Percentiles rank a stretch among this genome's conserved stretches.
phyloP scores from a whole-genome alignment of 2,329 filamentous ascomycete species.

The Chaetothyriales sp. region DNA sequence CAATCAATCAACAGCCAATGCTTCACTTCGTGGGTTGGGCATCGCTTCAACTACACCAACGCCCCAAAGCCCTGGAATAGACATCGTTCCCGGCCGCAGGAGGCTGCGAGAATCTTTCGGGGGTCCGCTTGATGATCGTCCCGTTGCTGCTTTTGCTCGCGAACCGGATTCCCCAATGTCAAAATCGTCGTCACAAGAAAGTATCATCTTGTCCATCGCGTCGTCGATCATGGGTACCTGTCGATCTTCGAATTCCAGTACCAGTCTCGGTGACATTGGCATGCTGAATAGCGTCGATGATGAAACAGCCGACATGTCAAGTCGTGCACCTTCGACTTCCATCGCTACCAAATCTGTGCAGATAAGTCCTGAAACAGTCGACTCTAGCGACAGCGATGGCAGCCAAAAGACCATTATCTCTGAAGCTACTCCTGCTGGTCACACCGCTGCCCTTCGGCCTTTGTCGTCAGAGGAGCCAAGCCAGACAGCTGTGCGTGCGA shows the following conservation, averaged over 20 bases:
- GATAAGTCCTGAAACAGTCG: not conserved
- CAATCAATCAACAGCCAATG: not conserved
- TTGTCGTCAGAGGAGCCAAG: not conserved
- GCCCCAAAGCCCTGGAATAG: not conserved
- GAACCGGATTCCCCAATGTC: constrained; percentile 38
- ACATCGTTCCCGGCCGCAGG: not conserved
- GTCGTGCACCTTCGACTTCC: constrained; percentile 15
- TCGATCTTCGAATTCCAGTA: constrained; percentile 34
- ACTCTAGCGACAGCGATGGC: constrained; percentile 7
- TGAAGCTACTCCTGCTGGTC: not conserved
- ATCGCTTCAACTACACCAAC: not conserved
- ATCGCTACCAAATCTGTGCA: constrained; percentile 9
- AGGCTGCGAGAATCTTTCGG: not conserved
- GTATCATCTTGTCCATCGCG: constrained; percentile 38
- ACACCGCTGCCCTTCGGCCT: not conserved
- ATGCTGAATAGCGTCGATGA: constrained; percentile 18
- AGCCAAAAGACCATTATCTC: constrained; percentile 13
- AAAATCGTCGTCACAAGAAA: constrained; percentile 45
- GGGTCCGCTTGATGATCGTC: not conserved
- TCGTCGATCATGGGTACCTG: constrained; percentile 35
- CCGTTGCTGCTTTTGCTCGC: not conserved
- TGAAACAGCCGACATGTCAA: constrained; percentile 10
- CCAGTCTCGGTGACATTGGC: constrained; percentile 29
- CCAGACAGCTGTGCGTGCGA: not conserved
- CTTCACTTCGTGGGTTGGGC: not conserved